Conservation (phyloP, 2,329 filamentous ascomycete genomes). For the Chlorencoelia australis region DNA sequence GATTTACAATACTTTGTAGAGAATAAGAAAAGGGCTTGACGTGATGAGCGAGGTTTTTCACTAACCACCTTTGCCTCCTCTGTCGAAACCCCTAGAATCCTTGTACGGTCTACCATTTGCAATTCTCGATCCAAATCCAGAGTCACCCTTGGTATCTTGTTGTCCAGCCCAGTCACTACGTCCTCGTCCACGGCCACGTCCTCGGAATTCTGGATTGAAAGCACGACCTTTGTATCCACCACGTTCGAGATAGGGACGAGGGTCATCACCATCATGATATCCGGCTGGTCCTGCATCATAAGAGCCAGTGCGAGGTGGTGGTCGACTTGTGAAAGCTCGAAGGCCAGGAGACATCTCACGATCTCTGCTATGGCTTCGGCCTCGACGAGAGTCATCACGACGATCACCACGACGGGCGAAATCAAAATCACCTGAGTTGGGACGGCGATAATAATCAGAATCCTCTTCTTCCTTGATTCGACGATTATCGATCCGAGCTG, state of each 20-base stretch:
- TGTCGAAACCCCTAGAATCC: constrained; percentile 19
- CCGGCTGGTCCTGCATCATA: constrained; percentile 13
- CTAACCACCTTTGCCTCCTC: constrained; percentile 27
- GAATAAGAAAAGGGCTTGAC: constrained; percentile 5
- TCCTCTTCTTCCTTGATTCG: constrained; percentile 15
- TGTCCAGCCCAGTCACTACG: constrained; percentile 16
- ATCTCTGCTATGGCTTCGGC: constrained; percentile 17
- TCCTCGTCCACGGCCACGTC: constrained; percentile 20
- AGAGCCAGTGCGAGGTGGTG: constrained; percentile 12
- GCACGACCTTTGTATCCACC: constrained; percentile 20
- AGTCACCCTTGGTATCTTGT: constrained; percentile 11
- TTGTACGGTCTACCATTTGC: constrained; percentile 19
- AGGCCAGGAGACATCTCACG: constrained; percentile 20
- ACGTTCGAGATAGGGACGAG: constrained; percentile 12
- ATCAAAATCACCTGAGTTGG: constrained; percentile 16
- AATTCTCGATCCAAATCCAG: constrained; percentile 15
- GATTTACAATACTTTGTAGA: neutral
- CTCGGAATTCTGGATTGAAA: constrained; percentile 24
- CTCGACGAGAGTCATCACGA: constrained; percentile 14
- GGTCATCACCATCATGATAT: constrained; percentile 9
- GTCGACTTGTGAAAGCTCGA: constrained; percentile 17
- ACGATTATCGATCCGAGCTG: constrained; percentile 20
- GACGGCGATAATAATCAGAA: constrained; percentile 12
- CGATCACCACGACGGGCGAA: constrained; percentile 15
- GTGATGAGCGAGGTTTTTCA: constrained; percentile 15